phyloP scores from a whole-genome alignment of 2,329 filamentous ascomycete species.

The Neofusicoccum cordaticola region DNA sequence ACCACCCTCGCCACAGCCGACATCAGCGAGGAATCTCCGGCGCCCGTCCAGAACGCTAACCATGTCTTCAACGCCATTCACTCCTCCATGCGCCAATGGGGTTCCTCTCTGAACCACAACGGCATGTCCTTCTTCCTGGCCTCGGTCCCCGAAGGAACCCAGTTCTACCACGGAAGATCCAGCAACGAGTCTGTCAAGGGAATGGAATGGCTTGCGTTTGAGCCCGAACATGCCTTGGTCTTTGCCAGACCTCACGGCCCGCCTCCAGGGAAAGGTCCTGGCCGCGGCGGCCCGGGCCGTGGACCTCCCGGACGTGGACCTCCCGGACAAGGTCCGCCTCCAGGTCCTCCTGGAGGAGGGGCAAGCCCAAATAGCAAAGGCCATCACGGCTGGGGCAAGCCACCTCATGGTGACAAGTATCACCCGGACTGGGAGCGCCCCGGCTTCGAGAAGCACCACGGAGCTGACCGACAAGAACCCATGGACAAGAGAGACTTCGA shows the following conservation, averaged over 20 bases:
- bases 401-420: background rate
- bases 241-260: slow-evolving; percentile 51
- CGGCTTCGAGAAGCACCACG: background rate
- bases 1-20: background rate
- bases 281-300: background rate
- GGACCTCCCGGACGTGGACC: slow-evolving; percentile 2
- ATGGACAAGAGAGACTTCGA: background rate
- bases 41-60: slow-evolving; percentile 49
- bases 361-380: background rate
- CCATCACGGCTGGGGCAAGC: background rate
- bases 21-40: background rate
- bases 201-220: slow-evolving; percentile 72
- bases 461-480: slow-evolving; percentile 7
- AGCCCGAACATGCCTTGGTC: slow-evolving; percentile 67
- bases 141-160: slow-evolving; percentile 60
- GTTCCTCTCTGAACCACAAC: slow-evolving; percentile 70
- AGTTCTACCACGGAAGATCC: slow-evolving; percentile 65
- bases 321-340: slow-evolving; percentile 19
- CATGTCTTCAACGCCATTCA: slow-evolving; percentile 72
- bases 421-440: slow-evolving; percentile 7
- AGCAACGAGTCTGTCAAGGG: slow-evolving; percentile 47
- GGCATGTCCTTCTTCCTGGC: slow-evolving; percentile 70
- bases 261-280: slow-evolving; percentile 3
- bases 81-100: slow-evolving; percentile 71
- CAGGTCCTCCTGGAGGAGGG: background rate